Evolutionary conservation across 768 basidiomycete genomes (phyloP).

Genomic region (Amanita rubescens): DNA sequence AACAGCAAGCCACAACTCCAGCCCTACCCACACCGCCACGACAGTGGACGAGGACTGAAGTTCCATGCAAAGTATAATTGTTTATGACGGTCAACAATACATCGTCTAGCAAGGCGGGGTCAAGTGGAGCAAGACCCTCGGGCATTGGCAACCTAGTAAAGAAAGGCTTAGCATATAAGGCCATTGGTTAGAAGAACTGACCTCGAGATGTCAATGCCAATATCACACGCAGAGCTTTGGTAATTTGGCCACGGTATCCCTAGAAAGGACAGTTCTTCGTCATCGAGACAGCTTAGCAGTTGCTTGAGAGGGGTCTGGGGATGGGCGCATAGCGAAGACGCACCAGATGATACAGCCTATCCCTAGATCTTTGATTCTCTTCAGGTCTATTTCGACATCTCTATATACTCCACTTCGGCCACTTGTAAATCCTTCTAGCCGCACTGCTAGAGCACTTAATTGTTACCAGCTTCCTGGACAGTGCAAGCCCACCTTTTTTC

Average conservation of each 20-base stretch:
- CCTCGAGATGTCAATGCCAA: conserved; percentile 80
- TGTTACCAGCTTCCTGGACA: not conserved
- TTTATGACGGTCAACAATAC: conserved; percentile 61
- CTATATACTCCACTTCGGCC: conserved; percentile 80
- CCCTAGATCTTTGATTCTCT: conserved; percentile 64
- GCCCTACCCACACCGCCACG: conserved; percentile 93
- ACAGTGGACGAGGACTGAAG: conserved; percentile 79
- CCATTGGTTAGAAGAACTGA: conserved; percentile 18
- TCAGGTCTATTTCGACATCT: conserved; percentile 70
- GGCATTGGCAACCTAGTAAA: conserved; percentile 71
- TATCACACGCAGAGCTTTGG: conserved; percentile 43
- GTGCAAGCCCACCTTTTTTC: conserved; percentile 64
- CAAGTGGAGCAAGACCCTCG: conserved; percentile 79
- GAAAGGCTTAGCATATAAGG: conserved; percentile 2
- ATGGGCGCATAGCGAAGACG: conserved; percentile 13
- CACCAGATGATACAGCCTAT: conserved; percentile 83
- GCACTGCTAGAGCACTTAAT: conserved; percentile 34
- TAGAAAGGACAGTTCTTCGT: conserved; percentile 74
- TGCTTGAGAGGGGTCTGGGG: not conserved
- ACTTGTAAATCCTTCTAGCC: conserved; percentile 65
- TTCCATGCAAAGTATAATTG: conserved; percentile 65
- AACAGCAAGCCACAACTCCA: conserved; percentile 86
- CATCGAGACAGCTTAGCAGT: conserved; percentile 66
- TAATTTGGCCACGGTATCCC: conserved; percentile 88
- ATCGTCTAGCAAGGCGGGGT: conserved; percentile 48